phyloP scores from a whole-genome alignment of 1,284 basidiomycete genomes.

The Moesziomyces globuligerus region DNA sequence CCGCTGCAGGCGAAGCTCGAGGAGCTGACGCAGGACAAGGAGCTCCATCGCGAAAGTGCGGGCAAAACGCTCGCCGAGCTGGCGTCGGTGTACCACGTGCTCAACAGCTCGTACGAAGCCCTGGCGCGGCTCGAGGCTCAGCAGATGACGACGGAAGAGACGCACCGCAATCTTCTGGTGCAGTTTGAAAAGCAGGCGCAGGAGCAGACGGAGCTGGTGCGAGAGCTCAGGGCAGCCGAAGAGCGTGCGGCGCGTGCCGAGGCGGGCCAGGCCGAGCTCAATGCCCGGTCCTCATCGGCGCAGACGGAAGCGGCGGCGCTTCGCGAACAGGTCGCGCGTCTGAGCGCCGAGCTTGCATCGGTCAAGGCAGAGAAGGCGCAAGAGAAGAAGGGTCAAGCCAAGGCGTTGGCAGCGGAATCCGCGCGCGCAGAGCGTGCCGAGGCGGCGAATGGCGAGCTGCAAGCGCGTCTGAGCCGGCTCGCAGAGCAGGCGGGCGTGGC shows the following conservation, averaged over 20 bases:
- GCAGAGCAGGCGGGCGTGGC: conserved; percentile 18
- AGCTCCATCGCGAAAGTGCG: conserved; percentile 15
- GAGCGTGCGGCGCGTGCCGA: conserved; percentile 9
- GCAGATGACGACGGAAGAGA: conserved; percentile 17
- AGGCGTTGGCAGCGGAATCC: conserved; percentile 41
- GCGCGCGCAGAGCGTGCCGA: conserved; percentile 40
- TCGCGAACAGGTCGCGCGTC: conserved; percentile 40
- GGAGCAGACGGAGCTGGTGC: conserved; percentile 3
- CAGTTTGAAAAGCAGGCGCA: conserved; percentile 17
- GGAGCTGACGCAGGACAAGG: conserved; percentile 8
- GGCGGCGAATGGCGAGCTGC: conserved; percentile 18
- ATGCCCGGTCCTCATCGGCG: conserved; percentile 1
- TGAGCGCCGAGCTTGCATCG: conserved; percentile 30
- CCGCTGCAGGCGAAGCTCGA: conserved; percentile 21
- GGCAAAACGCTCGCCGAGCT: conserved; percentile 37
- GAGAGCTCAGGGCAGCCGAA: conserved; percentile 25
- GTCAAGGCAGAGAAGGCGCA: conserved; percentile 21
- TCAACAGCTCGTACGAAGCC: conserved; percentile 29
- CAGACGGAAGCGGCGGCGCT: conserved; percentile 31
- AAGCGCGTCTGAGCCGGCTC: conserved; percentile 15
- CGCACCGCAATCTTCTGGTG: conserved; percentile 6
- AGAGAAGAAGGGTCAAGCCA: conserved; percentile 37
- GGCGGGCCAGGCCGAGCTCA: conserved; percentile 11
- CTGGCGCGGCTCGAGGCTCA: conserved; percentile 18
- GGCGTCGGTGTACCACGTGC: conserved; percentile 30